A percentile compares a stretch with the other conserved stretches of the same genome.
These are phyloP conservation scores for Rhizodiscina lignyota DNA, from an alignment of 495 filamentous ascomycete species.

Conservation along the genomic window DNA sequence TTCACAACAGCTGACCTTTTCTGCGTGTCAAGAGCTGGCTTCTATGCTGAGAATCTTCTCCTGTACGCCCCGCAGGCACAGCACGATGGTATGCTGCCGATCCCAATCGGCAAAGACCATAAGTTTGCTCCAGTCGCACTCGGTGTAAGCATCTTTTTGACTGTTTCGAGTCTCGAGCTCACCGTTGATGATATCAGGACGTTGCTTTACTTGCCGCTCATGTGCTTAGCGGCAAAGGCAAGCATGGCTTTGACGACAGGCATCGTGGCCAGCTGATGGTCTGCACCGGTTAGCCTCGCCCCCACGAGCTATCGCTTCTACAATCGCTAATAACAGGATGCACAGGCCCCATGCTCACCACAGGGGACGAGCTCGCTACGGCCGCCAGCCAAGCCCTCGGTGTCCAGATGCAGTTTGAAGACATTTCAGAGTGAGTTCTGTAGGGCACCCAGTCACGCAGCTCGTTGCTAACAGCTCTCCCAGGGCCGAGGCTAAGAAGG, in stretches of 20 bases:
- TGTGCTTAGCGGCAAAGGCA: conserved; percentile 33
- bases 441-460: too few species aligned
- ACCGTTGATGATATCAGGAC: conserved; percentile 25
- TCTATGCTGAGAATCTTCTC: conserved; percentile 41
- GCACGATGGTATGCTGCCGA: conserved; percentile 26
- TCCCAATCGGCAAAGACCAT: conserved; percentile 32
- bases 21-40: conserved; percentile 24
- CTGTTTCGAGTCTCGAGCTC: too few species aligned
- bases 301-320: too few species aligned
- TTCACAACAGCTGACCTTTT: too few species aligned
- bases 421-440: too few species aligned
- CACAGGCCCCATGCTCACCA: conserved; percentile 37
- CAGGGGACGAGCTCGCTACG: conserved; percentile 33
- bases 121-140: conserved; percentile 38
- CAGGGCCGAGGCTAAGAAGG: too few species aligned
- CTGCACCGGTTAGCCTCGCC: too few species aligned
- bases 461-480: too few species aligned
- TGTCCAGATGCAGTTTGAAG: conserved; percentile 31
- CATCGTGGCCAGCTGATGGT: conserved; percentile 40
- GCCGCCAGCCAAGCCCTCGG: conserved; percentile 33
- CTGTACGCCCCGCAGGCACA: conserved; percentile 35
- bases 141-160: conserved; percentile 22
- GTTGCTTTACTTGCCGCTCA: conserved; percentile 33
- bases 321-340: too few species aligned
- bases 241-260: conserved; percentile 35